Base-by-base conservation (phyloP, 129 eudicot species). In the Arctium lappa region DNA sequence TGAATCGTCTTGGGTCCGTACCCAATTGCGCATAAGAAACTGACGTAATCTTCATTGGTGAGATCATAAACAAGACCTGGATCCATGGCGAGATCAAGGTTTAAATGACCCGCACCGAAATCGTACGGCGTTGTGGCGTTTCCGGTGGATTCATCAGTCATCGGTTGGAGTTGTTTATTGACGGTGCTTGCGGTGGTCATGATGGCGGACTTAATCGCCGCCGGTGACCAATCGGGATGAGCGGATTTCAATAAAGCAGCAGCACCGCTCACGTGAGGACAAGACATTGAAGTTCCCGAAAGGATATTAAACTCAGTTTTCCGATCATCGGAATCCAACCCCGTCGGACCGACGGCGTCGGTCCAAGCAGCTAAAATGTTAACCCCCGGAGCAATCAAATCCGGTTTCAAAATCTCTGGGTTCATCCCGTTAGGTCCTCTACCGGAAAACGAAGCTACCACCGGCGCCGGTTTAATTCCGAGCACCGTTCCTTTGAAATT, bases 261-360 rank as follows among this genome's bases (percentile, higher is more conserved):
- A 4, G 97, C 98, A 0, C 98, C 98, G 13, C 95, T 94, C 0
- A 94, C 98, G 40, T 94, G 98, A 10, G 98, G 98, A 53, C 93
- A 88, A 0, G 98, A 89, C 98, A 94, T 94, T 8, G 97, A 92
- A 15, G 98, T 94, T 2, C 97, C 98, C 0, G 98, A 94, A 1
- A 94, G 85, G 3, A 94, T 91, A 38, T 94, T 94, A 83, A 94
- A 94, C 80, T 94, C 98, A 0, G 90, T 80, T 74, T 82, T 90
- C 3, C 98, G 89, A 4, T 37, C 30, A 75, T 94, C 98, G 0
- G 91, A 83, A 78, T 90, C 97, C 32, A 94, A 80, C 0, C 98
- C 98, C 2, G 97, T 94, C 3, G 98, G 98, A 11, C 98, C 98
- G 5, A 89, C 94, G 0, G 98, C 98, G 9, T 92, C 97, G 2